These are phyloP conservation scores for Leccinum boreale DNA, from an alignment of 768 basidiomycete genomes.

Conservation along the genomic window DNA sequence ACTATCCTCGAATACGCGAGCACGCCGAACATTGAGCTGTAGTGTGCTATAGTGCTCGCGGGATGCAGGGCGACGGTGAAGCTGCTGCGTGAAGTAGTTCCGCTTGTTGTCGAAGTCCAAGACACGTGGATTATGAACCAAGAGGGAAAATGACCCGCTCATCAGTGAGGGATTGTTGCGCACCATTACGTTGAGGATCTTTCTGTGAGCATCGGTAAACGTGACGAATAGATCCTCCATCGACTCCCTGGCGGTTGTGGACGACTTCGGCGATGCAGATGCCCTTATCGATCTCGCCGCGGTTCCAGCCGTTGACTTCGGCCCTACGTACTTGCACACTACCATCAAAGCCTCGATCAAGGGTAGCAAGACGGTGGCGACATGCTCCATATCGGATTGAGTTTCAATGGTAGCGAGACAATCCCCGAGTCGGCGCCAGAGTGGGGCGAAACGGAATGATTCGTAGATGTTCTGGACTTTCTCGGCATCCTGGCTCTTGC, in stretches of 20 bases:
- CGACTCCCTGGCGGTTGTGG: conserved; percentile 65
- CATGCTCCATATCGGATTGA: conserved; percentile 75
- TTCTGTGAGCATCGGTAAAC: conserved; percentile 92
- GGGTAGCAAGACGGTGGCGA: conserved; percentile 89
- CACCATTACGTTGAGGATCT: conserved; percentile 95
- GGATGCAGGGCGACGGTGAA: conserved; percentile 76
- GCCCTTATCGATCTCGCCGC: conserved; percentile 54
- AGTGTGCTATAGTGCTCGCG: conserved; percentile 82
- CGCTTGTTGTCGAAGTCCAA: conserved; percentile 99
- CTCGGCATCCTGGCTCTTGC: conserved; percentile 58
- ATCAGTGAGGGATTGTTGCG: conserved; percentile 97
- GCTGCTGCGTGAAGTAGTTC: conserved; percentile 90
- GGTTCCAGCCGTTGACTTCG: conserved; percentile 47
- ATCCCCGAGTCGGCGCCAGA: conserved; percentile 90
- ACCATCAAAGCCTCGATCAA: conserved; percentile 98
- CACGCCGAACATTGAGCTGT: conserved; percentile 85
- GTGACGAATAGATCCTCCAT: conserved; percentile 90
- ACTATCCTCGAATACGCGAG: conserved; percentile 96
- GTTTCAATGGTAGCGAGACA: conserved; percentile 83
- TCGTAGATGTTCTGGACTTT: conserved; percentile 88
- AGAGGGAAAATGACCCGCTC: conserved; percentile 95
- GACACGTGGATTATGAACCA: conserved; percentile 94
- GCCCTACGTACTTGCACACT: conserved; percentile 91
- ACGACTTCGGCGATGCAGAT: conserved; percentile 66
- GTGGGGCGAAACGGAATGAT: conserved; percentile 82